Base-by-base conservation (phyloP, 495 filamentous ascomycete species). In the Neurospora sp. region DNA sequence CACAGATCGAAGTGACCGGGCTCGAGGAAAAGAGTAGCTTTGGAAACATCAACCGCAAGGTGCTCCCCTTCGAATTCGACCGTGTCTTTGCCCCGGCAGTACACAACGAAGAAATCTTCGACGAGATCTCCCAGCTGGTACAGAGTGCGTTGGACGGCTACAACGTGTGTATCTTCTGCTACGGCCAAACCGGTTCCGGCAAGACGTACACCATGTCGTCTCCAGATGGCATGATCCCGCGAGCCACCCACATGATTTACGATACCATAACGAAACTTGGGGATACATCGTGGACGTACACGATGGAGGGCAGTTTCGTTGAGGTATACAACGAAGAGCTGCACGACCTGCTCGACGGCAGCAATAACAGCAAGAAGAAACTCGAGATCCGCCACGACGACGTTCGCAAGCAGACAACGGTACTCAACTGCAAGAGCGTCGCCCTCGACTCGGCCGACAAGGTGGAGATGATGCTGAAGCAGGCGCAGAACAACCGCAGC, bases 141-240 rank as follows among this genome's bases (percentile, higher is more conserved):
- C 96, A 99, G 83, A 94, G 91, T 75, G 96, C 96, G 1, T 85
- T 99, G 66, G 96, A 99, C 79, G 96, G 96, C 18, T 98, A 98
- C 82, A 99, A 99, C 78, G 96, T 99, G 41, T 98, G 95, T 82
- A 98, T 99, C 75, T 97, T 99, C 84, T 98, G 94, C 80, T 99
- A 99, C 79, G 96, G 96, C 42, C 96, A 99, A 79, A 99, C 96
- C 5, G 96, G 96, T 4, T 95, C 94, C 41, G 96, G 96, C 61
- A 99, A 99, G 85, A 99, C 96, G 1, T 91, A 90, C 77, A 98
- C 96, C 27, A 99, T 99, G 96, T 95, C 93, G 44, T 92, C 94
- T 0, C 76, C 83, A 4, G 94, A 98, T 78, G 96, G 96, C 73
- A 98, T 99, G 91, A 99, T 99, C 72, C 96, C 96, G 5, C 89